phyloP scores from a whole-genome alignment of 2,329 filamentous ascomycete genomes.

The Penicillium sp. region DNA sequence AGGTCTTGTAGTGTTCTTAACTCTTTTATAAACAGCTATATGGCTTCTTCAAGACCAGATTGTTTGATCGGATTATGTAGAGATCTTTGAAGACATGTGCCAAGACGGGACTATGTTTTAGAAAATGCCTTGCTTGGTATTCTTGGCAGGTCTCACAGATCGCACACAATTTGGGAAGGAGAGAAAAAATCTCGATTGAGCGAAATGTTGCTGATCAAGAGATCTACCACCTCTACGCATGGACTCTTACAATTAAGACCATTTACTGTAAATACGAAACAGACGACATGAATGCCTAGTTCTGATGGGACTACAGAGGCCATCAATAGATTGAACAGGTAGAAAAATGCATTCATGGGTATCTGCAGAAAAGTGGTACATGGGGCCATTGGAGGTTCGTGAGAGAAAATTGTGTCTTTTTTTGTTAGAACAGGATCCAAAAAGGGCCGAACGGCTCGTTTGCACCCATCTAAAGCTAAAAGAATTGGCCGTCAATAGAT shows the following conservation, averaged over 20 bases:
- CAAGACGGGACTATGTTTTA: not conserved
- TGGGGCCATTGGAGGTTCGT: constrained; percentile 20
- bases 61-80: not conserved
- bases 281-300: constrained; percentile 21
- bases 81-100: not conserved
- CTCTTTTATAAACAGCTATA: too few species aligned
- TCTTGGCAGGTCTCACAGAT: not conserved
- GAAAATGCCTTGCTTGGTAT: constrained; percentile 3
- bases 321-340: constrained; percentile 18
- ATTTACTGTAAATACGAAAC: constrained; percentile 2
- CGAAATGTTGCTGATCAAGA: not conserved
- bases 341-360: constrained; percentile 36
- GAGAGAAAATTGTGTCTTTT: constrained; percentile 17
- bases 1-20: not conserved
- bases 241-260: not conserved
- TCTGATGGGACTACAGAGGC: constrained; percentile 13
- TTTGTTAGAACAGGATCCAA: constrained; percentile 24
- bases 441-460: constrained; percentile 19
- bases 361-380: constrained; percentile 32
- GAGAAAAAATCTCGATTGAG: not conserved
- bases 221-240: not conserved
- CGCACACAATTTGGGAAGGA: not conserved
- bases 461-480: constrained; percentile 30
- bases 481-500: constrained; percentile 24
- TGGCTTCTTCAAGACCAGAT: not conserved